Base-by-base conservation (phyloP, 129 eudicot genomes). In the Tanacetum coccineum region DNA sequence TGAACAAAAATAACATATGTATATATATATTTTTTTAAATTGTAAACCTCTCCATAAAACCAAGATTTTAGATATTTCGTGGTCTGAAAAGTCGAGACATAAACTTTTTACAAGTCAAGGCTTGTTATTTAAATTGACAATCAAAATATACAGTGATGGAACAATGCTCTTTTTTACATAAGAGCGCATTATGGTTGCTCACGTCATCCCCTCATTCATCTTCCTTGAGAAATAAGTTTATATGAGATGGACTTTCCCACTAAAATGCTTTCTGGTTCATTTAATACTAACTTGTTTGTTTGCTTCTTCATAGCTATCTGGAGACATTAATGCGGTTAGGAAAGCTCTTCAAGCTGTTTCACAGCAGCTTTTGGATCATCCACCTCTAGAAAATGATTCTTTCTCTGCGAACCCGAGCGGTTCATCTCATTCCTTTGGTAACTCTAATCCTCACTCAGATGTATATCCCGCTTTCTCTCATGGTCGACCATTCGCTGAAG, bases 301-400 rank as follows among this genome's bases (percentile, higher is more conserved):
- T 36, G 11, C 21, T 40, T 9, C 49, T 26, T 49, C 76, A 71
- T 86, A 89, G 99, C 86, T 93, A 12, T 82, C 90, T 46, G 99
- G 99, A 21, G 78, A 44, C 17, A 70, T 76, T 25, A 93, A 79
- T 59, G 81, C 88, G 12, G 85, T 88, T 70, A 84, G 78, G 76
- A 89, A 89, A 79, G 99, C 90, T 17, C 85, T 93, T 78, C 70
- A 70, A 53, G 78, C 83, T 64, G 87, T 93, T 72, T 86, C 92
- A 17, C 86, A 79, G 59, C 96, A 78, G 68, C 84, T 93, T 45
- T 70, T 86, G 50, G 92, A 81, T 66, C 49, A 75, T 75, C 42
- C 76, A 48, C 63, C 77, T 62, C 68, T 55, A 7, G 86, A 84
- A 20, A 81, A 76, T 67, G 93, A 78, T 54, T 56, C 70, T 56